Evolutionary conservation across 768 basidiomycete species (phyloP), one percentile per base, ranked within the genome.

Genomic region (Scleroderma citrinum): DNA sequence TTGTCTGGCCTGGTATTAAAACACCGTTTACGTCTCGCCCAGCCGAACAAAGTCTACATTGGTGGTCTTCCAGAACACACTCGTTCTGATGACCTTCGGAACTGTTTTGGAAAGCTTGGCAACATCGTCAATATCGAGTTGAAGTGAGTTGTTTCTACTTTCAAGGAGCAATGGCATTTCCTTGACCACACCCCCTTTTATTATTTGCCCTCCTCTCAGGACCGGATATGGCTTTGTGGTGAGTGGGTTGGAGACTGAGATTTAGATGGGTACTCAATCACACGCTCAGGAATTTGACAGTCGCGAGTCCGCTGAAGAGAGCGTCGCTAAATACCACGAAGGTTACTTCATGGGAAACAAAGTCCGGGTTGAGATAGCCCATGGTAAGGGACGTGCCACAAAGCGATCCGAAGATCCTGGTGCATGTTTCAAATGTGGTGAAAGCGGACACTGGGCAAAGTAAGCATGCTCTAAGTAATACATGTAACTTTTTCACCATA

Each of bases 21-120:
- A 29, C n/a, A 8, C 39, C 30, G 77, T 68, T 75, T 81, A 71
- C 79, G 75, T 77, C 74, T 73, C 76, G 40, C 40, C 73, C 78
- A 92, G 88, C 85, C 88, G 73, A 91, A 90, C 73, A 93, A 93
- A 73, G 84, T 93, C 67, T 93, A 93, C 67, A 82, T 93, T 63
- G 90, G 90, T 64, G 88, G 89, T 56, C 78, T 92, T 52, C 91
- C 90, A 55, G 87, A 90, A 70, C 78, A 89, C 56, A 92, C 89
- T 42, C 84, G 85, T 54, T 78, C 84, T 69, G 87, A 89, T 71
- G 90, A 93, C 61, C 70, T 92, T 23, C 84, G 82, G 67, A 85
- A 77, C 54, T 92, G 91, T 67, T 92, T 92, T 65, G 86, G 87
- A 43, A 89, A 90, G 67, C 82, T 92, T 42, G 91, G 90, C 17